These are phyloP conservation scores for Aspergillus ochraceus DNA, from an alignment of 2,329 filamentous ascomycete species.

Conservation along the genomic window DNA sequence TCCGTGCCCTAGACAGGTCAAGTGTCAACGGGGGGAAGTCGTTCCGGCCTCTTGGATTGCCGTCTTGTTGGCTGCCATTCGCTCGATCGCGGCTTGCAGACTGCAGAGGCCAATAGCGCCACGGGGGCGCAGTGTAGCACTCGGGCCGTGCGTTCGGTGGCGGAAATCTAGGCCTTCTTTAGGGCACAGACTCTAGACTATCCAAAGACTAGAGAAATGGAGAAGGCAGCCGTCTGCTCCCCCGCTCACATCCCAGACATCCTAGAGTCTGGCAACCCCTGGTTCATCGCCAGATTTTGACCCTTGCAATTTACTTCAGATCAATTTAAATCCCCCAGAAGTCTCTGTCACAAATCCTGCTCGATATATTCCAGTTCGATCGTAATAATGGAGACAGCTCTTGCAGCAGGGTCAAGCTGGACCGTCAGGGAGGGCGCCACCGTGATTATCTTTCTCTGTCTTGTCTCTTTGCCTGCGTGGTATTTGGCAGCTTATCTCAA, in stretches of 20 bases:
- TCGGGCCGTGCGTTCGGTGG: neutral
- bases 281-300: too few relatives aligned
- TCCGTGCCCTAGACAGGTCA: neutral
- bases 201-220: too few relatives aligned
- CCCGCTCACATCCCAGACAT: too few relatives aligned
- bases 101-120: neutral
- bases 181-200: too few relatives aligned
- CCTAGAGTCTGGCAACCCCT: too few relatives aligned
- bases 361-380: neutral
- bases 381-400: neutral
- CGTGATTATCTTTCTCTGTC: neutral
- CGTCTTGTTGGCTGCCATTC: neutral
- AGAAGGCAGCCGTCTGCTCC: too few relatives aligned
- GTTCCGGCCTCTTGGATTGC: neutral
- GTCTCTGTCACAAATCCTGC: neutral
- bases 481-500: slow-evolving; percentile 18
- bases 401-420: neutral
- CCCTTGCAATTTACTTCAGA: too few relatives aligned
- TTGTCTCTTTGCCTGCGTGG: slow-evolving; percentile 10
- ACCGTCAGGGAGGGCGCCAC: neutral
- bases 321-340: too few relatives aligned
- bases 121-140: neutral
- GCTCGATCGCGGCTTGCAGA: neutral
- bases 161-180: neutral
- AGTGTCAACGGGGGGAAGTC: neutral